Percentiles rank a stretch among this genome's conserved stretches.
Conservation (phyloP, 768 basidiomycete species). For the Trametes sanguinea region DNA sequence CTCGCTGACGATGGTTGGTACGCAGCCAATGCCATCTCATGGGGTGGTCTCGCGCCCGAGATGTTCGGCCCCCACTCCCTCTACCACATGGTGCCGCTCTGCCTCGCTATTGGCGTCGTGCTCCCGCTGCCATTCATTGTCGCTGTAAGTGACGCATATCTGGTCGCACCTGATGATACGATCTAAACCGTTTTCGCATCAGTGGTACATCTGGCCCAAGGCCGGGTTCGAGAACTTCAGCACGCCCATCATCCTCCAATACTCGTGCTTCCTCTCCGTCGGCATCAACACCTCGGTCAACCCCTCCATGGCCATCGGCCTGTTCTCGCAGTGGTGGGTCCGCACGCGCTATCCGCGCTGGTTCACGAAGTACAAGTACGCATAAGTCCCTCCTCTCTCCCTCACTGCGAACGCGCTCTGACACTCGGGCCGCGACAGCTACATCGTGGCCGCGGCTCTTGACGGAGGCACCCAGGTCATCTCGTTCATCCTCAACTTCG, state of each 20-base stretch:
- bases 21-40: conserved; percentile 47
- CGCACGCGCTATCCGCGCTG: conserved; percentile 40
- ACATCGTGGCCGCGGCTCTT: conserved; percentile 42
- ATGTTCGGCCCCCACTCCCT: conserved; percentile 20
- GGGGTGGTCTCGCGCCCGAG: conserved; percentile 50
- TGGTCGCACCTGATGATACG: no score
- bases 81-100: conserved; percentile 31
- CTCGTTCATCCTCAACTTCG: conserved; percentile 39
- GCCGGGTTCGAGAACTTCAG: conserved; percentile 48
- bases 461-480: conserved; percentile 43
- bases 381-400: no score
- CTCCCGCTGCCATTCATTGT: conserved; percentile 57
- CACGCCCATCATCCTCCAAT: conserved; percentile 46
- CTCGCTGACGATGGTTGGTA: not conserved
- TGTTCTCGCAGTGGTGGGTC: conserved; percentile 50
- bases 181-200: not conserved
- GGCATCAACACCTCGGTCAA: conserved; percentile 60
- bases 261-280: conserved; percentile 48
- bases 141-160: conserved; percentile 18
- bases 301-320: conserved; percentile 44
- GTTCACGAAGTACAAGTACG: conserved; percentile 41
- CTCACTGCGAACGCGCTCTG: no score
- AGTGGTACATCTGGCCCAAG: conserved; percentile 50
- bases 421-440: no score
- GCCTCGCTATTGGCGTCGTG: conserved; percentile 52